These are phyloP conservation scores for Mycena capillaripes DNA, from an alignment of 768 basidiomycete genomes.

Conservation along the genomic window DNA sequence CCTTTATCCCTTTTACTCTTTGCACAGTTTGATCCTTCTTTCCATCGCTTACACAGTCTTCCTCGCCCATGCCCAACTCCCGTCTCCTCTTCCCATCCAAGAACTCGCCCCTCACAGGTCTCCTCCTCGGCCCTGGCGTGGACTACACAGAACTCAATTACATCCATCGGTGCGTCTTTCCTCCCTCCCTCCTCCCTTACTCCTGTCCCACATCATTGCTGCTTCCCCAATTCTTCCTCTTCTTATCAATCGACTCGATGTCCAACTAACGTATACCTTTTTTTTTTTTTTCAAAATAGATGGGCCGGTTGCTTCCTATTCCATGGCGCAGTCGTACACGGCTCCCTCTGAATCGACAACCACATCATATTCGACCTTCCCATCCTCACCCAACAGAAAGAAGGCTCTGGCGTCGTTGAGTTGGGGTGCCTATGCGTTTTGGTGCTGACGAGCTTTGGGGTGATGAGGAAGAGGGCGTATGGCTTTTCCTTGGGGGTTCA, in stretches of 20 bases:
- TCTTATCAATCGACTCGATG: too few relatives aligned
- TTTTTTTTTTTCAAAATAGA: slow-evolving; percentile 67
- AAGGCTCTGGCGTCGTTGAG: slow-evolving; percentile 80
- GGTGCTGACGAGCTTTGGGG: slow-evolving; percentile 73
- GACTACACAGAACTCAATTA: slow-evolving; percentile 80
- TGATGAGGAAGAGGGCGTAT: slow-evolving; percentile 73
- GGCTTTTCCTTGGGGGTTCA: slow-evolving; percentile 80
- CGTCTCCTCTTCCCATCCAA: slow-evolving; percentile 66
- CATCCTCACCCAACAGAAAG: slow-evolving; percentile 80
- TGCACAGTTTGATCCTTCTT: too few relatives aligned
- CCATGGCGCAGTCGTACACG: slow-evolving; percentile 50
- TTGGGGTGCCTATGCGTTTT: slow-evolving; percentile 74
- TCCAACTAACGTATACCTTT: too few relatives aligned
- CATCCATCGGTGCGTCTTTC: slow-evolving; percentile 1
- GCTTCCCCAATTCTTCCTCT: too few relatives aligned
- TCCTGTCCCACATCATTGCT: too few relatives aligned
- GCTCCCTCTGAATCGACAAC: slow-evolving; percentile 25
- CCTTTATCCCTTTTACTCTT: slow-evolving; percentile 41
- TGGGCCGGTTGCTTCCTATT: slow-evolving; percentile 72
- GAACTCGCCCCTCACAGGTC: slow-evolving; percentile 64
- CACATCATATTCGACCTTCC: slow-evolving; percentile 52
- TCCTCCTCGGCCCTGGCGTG: slow-evolving; percentile 69
- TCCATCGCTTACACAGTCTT: slow-evolving; percentile 46
- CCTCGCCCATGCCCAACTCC: slow-evolving; percentile 60
- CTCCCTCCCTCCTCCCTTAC: too few relatives aligned